Base-by-base conservation (phyloP, 139 green algal genomes). In the Closterium sp. region DNA sequence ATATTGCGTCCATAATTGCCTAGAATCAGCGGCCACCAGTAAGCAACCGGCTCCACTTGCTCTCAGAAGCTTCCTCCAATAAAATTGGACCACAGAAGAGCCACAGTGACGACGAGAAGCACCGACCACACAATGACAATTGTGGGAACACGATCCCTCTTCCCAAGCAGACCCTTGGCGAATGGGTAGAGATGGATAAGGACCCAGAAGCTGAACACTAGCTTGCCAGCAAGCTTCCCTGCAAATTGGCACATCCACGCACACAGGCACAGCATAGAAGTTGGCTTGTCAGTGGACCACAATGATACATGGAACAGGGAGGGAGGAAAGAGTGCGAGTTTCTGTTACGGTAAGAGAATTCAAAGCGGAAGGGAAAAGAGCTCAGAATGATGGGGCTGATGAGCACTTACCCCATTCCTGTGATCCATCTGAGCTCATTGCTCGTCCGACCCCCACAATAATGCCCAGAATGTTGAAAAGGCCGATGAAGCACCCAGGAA, bases 141-240 rank as follows among this genome's bases (percentile, higher is more conserved):
- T 70, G 93, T 95, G 9, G 93, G 93, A 19, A 89, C 30, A 13
- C 30, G 24, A 29, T 88, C 29, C 11, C 90, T 42, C 24, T 62
- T 89, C 31, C 93, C 93, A 29, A 93, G 84, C 10, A 95, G 27
- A 32, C 93, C 93, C 92, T 94, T 94, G 34, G 86, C 92, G 29
- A 94, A 94, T 11, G 92, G 92, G 29, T 94, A 94, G 21, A 94
- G 86, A 30, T 94, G 93, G 29, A 95, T 28, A 21, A 95, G 90
- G 30, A 95, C 93, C 93, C 93, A 95, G 34, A 94, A 94, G 17
- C 62, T 90, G 93, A 95, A 95, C 17, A 88, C 70, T 7, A 93
- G 31, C 42, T 95, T 95, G 62, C 93, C 93, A 24, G 85, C 28
- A 31, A 95, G 90, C 70, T 91, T 34, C 11, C 86, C 92, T 94